A percentile compares a stretch with the other conserved stretches of the same genome.
phyloP scores from a whole-genome alignment of 2,329 filamentous ascomycete genomes.

The Arthrobotrys sphaeroides region DNA sequence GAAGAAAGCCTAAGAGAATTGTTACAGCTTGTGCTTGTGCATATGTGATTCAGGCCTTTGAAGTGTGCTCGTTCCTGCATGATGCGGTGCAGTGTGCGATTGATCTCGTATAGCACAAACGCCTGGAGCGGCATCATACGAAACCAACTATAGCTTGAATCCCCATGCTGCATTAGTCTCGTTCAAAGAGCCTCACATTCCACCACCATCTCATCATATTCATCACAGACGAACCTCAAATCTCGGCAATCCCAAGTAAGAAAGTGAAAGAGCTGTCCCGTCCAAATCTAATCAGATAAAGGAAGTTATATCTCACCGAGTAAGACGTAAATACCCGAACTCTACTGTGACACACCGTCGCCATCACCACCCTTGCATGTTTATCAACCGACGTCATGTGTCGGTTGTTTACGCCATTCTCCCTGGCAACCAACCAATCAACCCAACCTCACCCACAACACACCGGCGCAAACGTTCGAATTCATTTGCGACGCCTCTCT shows the following conservation, averaged over 20 bases:
- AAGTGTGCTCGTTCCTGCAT: conserved; percentile 7
- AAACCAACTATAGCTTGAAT: neutral
- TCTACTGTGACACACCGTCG: too few relatives aligned
- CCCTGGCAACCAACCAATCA: conserved; percentile 33
- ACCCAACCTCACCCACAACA: conserved; percentile 47
- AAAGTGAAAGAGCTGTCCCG: too few relatives aligned
- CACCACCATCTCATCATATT: too few relatives aligned
- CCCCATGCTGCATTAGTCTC: too few relatives aligned
- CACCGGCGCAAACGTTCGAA: neutral
- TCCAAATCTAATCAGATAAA: too few relatives aligned
- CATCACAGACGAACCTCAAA: conserved; percentile 11
- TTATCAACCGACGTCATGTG: conserved; percentile 17
- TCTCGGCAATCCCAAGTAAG: too few relatives aligned
- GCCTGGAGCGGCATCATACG: neutral
- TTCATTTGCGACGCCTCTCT: neutral
- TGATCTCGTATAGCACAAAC: neutral
- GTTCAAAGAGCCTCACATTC: neutral
- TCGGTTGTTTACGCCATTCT: conserved; percentile 19
- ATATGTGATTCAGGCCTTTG: neutral
- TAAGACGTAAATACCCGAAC: too few relatives aligned
- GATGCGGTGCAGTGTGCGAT: neutral
- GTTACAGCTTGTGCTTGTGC: too few relatives aligned
- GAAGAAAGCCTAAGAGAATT: too few relatives aligned
- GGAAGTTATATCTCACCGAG: too few relatives aligned
- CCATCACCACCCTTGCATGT: neutral